Evolutionary conservation across 441 rosid species (phyloP).

Genomic region (Euphorbia schlechtendalii): DNA sequence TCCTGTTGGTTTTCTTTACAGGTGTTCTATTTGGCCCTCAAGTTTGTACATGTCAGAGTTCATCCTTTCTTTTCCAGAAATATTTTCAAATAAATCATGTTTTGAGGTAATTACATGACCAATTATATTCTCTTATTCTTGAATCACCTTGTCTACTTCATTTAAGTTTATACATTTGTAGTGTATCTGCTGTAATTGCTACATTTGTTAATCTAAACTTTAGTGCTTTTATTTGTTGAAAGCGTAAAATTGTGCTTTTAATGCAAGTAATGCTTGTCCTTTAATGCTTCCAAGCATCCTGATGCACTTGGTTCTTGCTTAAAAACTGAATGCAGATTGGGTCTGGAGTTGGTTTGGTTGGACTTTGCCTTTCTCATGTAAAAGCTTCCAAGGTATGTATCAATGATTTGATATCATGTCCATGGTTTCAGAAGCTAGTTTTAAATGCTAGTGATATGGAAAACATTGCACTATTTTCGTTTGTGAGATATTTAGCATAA

Average conservation of each 20-base stretch:
- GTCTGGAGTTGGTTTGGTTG: slow-evolving; percentile 85
- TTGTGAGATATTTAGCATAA: neutral
- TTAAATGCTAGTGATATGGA: neutral
- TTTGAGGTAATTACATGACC: slow-evolving; percentile 56
- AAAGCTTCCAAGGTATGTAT: slow-evolving; percentile 64
- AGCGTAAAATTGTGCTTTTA: neutral
- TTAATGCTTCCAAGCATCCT: neutral
- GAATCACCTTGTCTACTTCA: neutral
- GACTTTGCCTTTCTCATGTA: slow-evolving; percentile 70
- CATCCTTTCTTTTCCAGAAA: slow-evolving; percentile 70
- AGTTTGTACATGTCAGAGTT: slow-evolving; percentile 76
- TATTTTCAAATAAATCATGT: slow-evolving; percentile 59
- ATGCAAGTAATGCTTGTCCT: neutral
- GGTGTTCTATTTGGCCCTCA: slow-evolving; percentile 89
- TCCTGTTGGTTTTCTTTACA: slow-evolving; percentile 27
- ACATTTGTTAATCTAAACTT: neutral
- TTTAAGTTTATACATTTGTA: slow-evolving; percentile 2
- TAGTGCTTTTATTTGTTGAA: neutral
- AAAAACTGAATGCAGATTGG: slow-evolving; percentile 49
- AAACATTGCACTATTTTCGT: slow-evolving; percentile 5
- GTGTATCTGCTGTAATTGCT: neutral
- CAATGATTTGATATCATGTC: neutral
- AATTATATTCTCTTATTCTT: neutral
- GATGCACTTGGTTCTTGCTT: neutral
- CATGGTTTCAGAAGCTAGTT: neutral